Conservation (phyloP, 2,329 filamentous ascomycete genomes). For the Pyrenochaeta sp. region DNA sequence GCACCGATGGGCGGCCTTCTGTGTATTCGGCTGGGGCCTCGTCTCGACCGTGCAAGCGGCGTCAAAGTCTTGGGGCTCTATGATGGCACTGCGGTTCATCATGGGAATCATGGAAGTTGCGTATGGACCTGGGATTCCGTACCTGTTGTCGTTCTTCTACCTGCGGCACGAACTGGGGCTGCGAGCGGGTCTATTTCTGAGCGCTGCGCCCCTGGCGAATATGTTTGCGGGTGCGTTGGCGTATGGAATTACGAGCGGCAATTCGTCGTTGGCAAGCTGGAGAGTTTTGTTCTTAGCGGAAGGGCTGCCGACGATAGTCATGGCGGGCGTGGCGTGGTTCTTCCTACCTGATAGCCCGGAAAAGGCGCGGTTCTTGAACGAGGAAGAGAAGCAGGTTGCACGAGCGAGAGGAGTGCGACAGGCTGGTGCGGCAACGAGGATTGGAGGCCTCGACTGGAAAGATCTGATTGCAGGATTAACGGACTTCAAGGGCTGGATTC, state of each 20-base stretch:
- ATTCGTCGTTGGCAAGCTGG: constrained; percentile 66
- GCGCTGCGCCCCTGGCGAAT: constrained; percentile 73
- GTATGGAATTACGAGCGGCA: constrained; percentile 65
- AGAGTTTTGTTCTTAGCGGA: constrained; percentile 61
- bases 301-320: constrained; percentile 53
- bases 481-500: constrained; percentile 46
- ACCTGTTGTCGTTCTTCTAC: constrained; percentile 66
- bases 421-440: constrained; percentile 33
- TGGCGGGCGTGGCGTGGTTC: constrained; percentile 52
- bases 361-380: constrained; percentile 51
- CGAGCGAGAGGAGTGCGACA: constrained; percentile 39
- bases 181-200: constrained; percentile 62
- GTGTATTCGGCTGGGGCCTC: constrained; percentile 45
- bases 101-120: constrained; percentile 54
- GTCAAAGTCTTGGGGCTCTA: constrained; percentile 37
- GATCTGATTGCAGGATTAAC: constrained; percentile 37
- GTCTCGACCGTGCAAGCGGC: constrained; percentile 43
- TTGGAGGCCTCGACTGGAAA: constrained; percentile 38
- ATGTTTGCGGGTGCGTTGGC: constrained; percentile 74
- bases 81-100: constrained; percentile 46
- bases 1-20: constrained; percentile 45
- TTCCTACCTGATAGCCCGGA: constrained; percentile 55
- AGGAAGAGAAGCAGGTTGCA: constrained; percentile 49
- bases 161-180: constrained; percentile 64
- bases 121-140: constrained; percentile 56